Conservation (phyloP, 345 rosid genomes). For the Dovyalis caffra region DNA sequence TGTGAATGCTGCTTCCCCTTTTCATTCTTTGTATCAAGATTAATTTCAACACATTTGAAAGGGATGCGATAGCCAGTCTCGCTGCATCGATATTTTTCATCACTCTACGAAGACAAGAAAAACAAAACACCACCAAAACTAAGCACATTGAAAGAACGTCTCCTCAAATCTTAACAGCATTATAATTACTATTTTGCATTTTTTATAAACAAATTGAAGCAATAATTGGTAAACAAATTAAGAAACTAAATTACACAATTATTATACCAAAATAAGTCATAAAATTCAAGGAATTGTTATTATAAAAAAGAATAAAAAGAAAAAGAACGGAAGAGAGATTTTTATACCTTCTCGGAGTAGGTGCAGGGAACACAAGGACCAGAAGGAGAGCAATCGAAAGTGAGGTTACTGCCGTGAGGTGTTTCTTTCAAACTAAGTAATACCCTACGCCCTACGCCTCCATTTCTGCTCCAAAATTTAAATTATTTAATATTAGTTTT, state of each 20-base stretch:
- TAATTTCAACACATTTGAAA: conserved; percentile 60
- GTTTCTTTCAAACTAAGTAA: conserved; percentile 69
- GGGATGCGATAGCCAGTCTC: conserved; percentile 96
- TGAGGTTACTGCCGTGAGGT: conserved; percentile 55
- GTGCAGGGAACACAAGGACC: conserved; percentile 86
- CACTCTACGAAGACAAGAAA: conserved; percentile 38
- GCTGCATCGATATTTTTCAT: conserved; percentile 76
- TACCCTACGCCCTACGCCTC: conserved; percentile 46
- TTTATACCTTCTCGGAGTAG: conserved; percentile 73
- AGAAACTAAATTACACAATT: not conserved
- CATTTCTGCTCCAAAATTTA: conserved; percentile 7
- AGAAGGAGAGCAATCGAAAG: conserved; percentile 87
- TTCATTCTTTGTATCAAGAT: conserved; percentile 22
- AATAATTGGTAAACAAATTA: not conserved
- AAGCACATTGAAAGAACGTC: not conserved
- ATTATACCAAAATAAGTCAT: not conserved
- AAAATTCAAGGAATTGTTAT: not conserved
- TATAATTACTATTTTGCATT: too few species aligned
- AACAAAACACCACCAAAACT: not conserved
- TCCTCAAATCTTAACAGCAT: not conserved
- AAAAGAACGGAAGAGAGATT: not conserved
- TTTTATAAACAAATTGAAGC: not conserved
- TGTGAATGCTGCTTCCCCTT: conserved; percentile 38
- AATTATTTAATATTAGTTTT: not conserved
- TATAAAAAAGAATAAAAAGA: not conserved